phyloP scores from a whole-genome alignment of 306 rosid species.

The Ziziphus jujuba region DNA sequence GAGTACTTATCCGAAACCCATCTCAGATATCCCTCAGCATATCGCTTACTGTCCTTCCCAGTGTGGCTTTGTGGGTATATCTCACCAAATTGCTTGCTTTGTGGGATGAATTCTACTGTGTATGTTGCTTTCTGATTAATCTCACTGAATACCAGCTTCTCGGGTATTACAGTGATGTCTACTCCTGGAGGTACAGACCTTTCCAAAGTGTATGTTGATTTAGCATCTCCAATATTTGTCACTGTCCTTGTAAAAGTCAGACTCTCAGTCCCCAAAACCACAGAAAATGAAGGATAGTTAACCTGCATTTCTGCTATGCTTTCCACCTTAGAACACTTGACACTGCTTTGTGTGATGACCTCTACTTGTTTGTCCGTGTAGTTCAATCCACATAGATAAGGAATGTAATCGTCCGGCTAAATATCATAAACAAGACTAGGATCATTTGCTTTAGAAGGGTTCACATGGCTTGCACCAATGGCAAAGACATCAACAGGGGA shows the following conservation, averaged over 20 bases:
- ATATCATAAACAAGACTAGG: constrained; percentile 53
- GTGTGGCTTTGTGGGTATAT: too few species aligned
- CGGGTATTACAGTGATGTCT: constrained; percentile 23
- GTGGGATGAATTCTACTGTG: constrained; percentile 25
- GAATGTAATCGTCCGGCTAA: too few species aligned
- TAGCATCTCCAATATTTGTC: constrained; percentile 46
- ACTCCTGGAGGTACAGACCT: constrained; percentile 26
- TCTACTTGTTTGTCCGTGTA: constrained; percentile 41
- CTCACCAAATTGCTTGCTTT: too few species aligned
- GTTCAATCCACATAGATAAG: constrained; percentile 54
- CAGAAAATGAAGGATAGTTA: constrained; percentile 51
- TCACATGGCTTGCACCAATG: constrained; percentile 51
- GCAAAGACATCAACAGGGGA: constrained; percentile 33
- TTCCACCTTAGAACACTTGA: constrained; percentile 32
- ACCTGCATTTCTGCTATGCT: constrained; percentile 36
- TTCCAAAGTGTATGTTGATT: too few species aligned
- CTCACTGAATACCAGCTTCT: constrained; percentile 31
- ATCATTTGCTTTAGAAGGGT: constrained; percentile 44
- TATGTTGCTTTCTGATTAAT: constrained; percentile 37
- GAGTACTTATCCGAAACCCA: constrained; percentile 39
- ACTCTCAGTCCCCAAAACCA: constrained; percentile 20
- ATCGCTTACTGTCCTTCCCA: background rate
- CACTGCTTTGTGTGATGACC: constrained; percentile 17
- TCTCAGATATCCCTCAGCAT: constrained; percentile 39
- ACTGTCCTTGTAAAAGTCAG: constrained; percentile 36